Evolutionary conservation across 2,329 filamentous ascomycete species (phyloP).

Genomic region (Paecilomyces formosus): DNA sequence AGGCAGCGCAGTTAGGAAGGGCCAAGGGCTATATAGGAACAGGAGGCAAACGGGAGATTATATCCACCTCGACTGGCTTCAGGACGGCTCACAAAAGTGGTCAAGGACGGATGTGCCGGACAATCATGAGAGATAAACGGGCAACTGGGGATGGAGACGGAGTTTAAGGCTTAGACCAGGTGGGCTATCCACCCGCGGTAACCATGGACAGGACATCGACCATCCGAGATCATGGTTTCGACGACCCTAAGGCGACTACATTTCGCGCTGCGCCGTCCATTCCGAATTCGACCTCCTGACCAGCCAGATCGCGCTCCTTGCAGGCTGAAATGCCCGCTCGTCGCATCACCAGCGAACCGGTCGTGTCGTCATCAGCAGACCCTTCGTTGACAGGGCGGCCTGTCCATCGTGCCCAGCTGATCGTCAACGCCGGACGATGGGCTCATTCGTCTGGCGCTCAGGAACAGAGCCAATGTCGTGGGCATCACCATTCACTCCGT

Average conservation of each 20-base stretch:
- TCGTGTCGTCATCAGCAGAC: slow-evolving; percentile 1
- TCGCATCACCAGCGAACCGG: not conserved
- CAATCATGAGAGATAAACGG: not conserved
- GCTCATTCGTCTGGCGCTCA: not conserved
- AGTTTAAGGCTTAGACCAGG: not conserved
- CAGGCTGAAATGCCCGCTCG: not conserved
- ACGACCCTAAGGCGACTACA: not conserved
- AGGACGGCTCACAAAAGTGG: not conserved
- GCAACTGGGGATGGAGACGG: not conserved
- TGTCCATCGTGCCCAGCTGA: not conserved
- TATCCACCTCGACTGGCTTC: not conserved
- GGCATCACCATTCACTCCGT: not conserved
- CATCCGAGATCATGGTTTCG: slow-evolving; percentile 1
- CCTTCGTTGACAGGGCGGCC: not conserved
- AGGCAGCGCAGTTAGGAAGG: not conserved
- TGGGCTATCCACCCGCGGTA: not conserved
- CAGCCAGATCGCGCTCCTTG: not conserved
- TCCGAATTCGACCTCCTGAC: not conserved
- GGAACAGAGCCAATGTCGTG: not conserved
- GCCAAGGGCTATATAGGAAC: not conserved
- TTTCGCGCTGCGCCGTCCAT: not conserved
- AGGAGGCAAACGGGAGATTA: not conserved
- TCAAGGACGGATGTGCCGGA: not conserved
- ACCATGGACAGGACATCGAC: not conserved
- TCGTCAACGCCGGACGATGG: not conserved